Evolutionary conservation across 345 rosid species (phyloP).

Genomic region (Dimocarpus longan): DNA sequence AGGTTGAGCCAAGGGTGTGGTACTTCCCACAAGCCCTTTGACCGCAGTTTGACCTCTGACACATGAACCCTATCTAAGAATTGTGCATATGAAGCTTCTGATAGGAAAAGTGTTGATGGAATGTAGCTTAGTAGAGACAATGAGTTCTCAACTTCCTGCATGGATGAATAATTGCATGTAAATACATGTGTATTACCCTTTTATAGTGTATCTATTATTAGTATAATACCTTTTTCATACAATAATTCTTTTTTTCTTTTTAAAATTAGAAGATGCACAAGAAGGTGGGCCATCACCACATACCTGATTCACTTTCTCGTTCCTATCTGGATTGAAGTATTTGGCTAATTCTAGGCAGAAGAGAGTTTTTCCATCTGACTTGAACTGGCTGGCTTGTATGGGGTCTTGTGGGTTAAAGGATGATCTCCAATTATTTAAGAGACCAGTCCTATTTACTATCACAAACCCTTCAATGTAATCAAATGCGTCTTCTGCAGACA

Average conservation of each 20-base stretch:
- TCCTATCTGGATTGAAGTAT: constrained; percentile 53
- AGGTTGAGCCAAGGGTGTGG: constrained; percentile 99
- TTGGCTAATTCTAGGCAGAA: constrained; percentile 91
- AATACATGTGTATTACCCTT: constrained; percentile 3
- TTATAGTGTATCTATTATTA: background rate
- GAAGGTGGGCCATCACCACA: constrained; percentile 26
- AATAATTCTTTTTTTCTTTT: constrained; percentile 2
- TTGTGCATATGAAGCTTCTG: constrained; percentile 76
- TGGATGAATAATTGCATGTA: constrained; percentile 16
- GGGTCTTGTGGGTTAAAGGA: constrained; percentile 85
- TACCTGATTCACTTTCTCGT: constrained; percentile 54
- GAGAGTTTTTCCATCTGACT: constrained; percentile 73
- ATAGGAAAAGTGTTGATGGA: constrained; percentile 65
- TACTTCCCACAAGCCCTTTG: constrained; percentile 95
- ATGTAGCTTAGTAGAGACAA: constrained; percentile 67
- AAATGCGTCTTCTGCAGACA: constrained; percentile 56
- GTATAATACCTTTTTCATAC: background rate
- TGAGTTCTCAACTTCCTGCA: constrained; percentile 67
- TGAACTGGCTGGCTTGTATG: constrained; percentile 71
- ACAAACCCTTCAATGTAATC: constrained; percentile 94
- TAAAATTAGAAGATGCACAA: background rate
- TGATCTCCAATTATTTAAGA: constrained; percentile 79
- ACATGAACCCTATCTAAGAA: constrained; percentile 93
- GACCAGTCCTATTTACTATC: constrained; percentile 82
- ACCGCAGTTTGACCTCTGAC: constrained; percentile 76